Evolutionary conservation across 768 basidiomycete species (phyloP), one percentile per base, ranked within the genome.

Genomic region (Termitomyces heimii): DNA sequence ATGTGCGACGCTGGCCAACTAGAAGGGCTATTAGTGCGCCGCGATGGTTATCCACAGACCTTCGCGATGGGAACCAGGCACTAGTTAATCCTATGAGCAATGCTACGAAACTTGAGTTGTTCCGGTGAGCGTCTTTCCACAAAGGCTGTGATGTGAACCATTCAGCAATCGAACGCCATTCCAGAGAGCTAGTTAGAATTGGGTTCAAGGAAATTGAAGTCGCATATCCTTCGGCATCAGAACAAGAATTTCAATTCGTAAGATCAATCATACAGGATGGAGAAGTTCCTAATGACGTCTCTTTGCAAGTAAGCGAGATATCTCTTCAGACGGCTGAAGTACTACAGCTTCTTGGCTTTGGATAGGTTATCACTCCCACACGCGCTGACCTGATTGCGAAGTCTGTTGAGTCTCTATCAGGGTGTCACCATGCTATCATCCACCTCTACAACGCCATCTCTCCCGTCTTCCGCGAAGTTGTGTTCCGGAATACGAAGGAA

Each of bases 391-490:
- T 92, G 60, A 89, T 92, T 69, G 79, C 75, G 60, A 79, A 81
- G 29, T 90, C 90, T 0, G 80, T 92, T 60, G 85, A 85, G 31
- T 71, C 87, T n/a, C 76, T 90, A n/a, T 81, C 81, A 28, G 91
- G 89, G 31, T 76, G 83, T 40, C 89, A 85, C 62, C 77, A 82
- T 61, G 89, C 85, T 58, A 91, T 92, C 71, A 84, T 92, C 51
- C 90, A 92, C 72, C 89, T 92, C 79, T 92, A 92, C 75, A 92
- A 92, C 66, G 91, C 90, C 32, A 87, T 87, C 18, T 87, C 82
- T 14, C 81, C 85, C 50, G 74, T 83, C 52, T 92, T 92, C 78
- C 83, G 90, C 57, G 75, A 82, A 53, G 87, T 91, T 61, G 91
- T 92, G 22, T 92, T 92, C 75, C 81, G 82, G 61, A 87, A 89